phyloP scores from a whole-genome alignment of 83 land plant species.

The Thuja plicata region DNA sequence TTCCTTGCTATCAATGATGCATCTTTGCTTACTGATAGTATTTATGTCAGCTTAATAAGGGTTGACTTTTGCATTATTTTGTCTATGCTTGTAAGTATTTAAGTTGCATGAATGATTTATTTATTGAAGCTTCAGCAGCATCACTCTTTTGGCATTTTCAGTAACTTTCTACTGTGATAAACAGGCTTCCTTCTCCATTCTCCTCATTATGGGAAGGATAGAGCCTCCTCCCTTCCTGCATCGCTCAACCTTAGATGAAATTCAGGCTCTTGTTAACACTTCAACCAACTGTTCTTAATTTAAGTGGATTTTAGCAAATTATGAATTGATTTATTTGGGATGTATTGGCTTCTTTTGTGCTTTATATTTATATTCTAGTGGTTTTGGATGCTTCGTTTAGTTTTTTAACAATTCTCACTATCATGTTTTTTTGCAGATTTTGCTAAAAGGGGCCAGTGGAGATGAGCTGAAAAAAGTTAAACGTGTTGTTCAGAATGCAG shows the following conservation, averaged over 20 bases:
- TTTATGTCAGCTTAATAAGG: neutral
- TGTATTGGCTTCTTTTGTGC: neutral
- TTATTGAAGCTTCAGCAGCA: neutral
- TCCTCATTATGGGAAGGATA: too few species aligned
- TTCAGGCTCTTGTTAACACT: too few species aligned
- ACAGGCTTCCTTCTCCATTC: too few species aligned
- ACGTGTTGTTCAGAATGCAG: slow-evolving; percentile 80
- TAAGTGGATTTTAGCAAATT: neutral
- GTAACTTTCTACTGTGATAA: neutral
- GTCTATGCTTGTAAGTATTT: neutral
- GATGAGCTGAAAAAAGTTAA: slow-evolving; percentile 90
- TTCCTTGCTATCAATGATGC: neutral
- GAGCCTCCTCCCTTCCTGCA: too few species aligned
- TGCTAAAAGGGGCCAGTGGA: slow-evolving; percentile 66
- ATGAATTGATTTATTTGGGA: neutral
- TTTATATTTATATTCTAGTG: neutral
- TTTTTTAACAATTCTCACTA: neutral
- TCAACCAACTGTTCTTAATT: too few species aligned
- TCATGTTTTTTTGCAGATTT: slow-evolving; percentile 45
- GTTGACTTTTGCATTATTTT: neutral
- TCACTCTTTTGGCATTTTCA: neutral
- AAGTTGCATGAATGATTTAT: neutral
- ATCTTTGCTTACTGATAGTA: neutral
- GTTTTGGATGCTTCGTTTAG: neutral
- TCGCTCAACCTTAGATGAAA: too few species aligned